Base-by-base conservation (phyloP, 2,329 filamentous ascomycete genomes). In the Colletotrichum gloeosporioides region DNA sequence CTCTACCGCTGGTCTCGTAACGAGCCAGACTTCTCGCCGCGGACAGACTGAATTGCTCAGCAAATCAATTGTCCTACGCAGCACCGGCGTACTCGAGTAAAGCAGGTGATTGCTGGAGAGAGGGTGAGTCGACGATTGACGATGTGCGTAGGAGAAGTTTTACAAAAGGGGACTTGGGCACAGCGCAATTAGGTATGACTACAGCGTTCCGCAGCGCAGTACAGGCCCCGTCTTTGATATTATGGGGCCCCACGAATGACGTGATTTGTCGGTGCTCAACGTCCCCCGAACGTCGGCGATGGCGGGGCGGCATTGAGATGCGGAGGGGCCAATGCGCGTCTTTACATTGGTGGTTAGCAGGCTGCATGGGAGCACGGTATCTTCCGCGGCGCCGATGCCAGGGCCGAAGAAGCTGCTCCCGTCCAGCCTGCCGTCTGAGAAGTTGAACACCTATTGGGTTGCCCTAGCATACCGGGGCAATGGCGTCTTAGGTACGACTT, bases 1-100 rank as follows among this genome's bases (percentile, higher is more conserved):
- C 71, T 75, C 69, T 77, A 77, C 77, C 77, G 77, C 77, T 78
- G 77, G 77, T 76, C 77, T 78, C 69, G 62, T 63, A 49, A 69
- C 70, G 77, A 78, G 77, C 77, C 77, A 78, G 77, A 77, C 77
- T 77, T 77, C 65, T 78, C 77, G 77, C 77, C 77, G 73, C 77
- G 66, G 72, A 76, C 72, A 76, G 71, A 76, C 59, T 76, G 77
- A 77, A 66, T 71, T 78, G 77, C 77, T 71, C 65, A 75, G 77
- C 77, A 78, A 77, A 16, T 77, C 77, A 71, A 75, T 70, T 65
- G 68, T 75, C 69, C 67, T 59, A 69, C 62, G 77, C 77, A 78
- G 77, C 77, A 78, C 77, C 77, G 77, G 77, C 75, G 77, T 78
- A 78, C 77, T 78, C 77, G 77, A 74, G 69, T 67, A 25, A 71